Base-by-base conservation (phyloP, 805 yeast genomes). In the Saccharomycodes ludwigii region DNA sequence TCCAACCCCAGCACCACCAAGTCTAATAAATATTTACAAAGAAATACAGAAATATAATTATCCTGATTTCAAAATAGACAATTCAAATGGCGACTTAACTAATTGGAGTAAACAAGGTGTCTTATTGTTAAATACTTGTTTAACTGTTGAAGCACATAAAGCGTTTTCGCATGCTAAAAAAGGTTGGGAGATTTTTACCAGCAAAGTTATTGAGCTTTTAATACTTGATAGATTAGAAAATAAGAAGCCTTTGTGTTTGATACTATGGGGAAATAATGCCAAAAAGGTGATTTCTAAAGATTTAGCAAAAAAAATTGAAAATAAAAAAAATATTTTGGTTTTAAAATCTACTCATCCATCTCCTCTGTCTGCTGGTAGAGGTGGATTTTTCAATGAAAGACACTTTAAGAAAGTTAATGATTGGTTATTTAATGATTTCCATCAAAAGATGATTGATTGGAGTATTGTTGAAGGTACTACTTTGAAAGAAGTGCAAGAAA, bases 151-250 rank as follows among this genome's bases (percentile, higher is more conserved):
- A 37, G 95, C 95, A 0, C 96, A 88, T 49, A 73, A 76, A 47
- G 94, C 98, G 8, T 84, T 85, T 47, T 84, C 96, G 9, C 98
- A 91, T 50, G 73, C 95, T 1, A 72, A 74, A 21, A 65, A 65
- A 42, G 98, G 98, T 0, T 91, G 98, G 98, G 96, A 86, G 47
- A 61, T 59, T 21, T 85, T 91, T 51, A 91, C 98, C 0, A 82
- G 72, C 46, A 64, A 71, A 20, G 84, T 76, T 1, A 67, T 91
- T 10, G 58, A 63, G 23, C 44, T 58, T 1, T 64, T 78, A 22
- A 56, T 76, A 7, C 49, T 62, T 11, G 65, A 65, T 41, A 72
- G 73, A 27, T 13, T 29, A 10, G 61, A 63, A 14, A 44, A 54
- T 10, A 46, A 52, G 1, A 51, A 62, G n/a, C 84, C 83, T 2